Evolutionary conservation across 2,329 filamentous ascomycete genomes (phyloP), one percentile per base, ranked within the genome.

Genomic region (Rhexocercosporidium sp.): DNA sequence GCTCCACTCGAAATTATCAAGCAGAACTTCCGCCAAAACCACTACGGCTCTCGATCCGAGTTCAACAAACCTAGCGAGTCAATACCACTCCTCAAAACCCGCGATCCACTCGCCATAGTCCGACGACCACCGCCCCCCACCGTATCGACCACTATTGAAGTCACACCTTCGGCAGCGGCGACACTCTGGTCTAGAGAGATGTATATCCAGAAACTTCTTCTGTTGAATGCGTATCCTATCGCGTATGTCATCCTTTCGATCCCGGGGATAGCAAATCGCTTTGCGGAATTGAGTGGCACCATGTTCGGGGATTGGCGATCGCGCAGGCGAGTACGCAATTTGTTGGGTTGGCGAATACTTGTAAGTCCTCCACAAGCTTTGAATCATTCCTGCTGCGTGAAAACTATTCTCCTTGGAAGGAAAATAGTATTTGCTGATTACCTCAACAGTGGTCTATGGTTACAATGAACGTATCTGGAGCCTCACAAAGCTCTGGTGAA

Each of bases 221-320:
- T 80, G 8, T 71, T 81, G 59, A 79, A 80, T 62, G 79, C 77
- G 1, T 81, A 80, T 59, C 79, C 79, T 0, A 76, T 79, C 53
- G 74, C 74, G 44, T 80, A 79, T 70, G 75, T 80, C 51, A 56
- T 80, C 5, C 75, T 80, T n/a, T 80, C 77, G 78, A 74, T 81
- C 7, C 79, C 79, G 0, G 79, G 79, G 6, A 75, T 81, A 62
- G 66, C 71, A 41, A 81, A 80, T 71, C 75, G 66, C n/a, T 68
- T 65, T 22, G 53, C 22, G 44, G 60, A 67, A 27, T 22, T 64
- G 77, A 31, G 60, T 77, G 47, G 72, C 47, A 78, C 78, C 69
- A 74, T 70, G 29, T 71, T 74, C 1, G 77, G 71, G 16, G 59
- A 70, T 16, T 75, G 69, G 22, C 65, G 64, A 57, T 78, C 14